Base-by-base conservation (phyloP, 2,329 filamentous ascomycete genomes). In the Aaosphaeria arxii region DNA sequence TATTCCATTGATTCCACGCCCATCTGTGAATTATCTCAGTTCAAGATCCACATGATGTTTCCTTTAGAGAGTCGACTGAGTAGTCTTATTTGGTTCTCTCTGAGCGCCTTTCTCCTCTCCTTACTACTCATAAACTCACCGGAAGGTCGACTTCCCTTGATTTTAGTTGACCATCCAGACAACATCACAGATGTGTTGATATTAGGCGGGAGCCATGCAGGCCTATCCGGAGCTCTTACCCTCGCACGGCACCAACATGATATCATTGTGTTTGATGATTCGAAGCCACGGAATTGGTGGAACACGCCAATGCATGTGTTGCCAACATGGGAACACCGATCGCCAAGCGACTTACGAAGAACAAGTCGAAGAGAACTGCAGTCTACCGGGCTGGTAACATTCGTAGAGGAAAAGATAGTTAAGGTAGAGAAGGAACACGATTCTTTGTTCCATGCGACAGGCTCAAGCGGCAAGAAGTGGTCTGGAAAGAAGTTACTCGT, bases 401-500 rank as follows among this genome's bases (percentile, higher is more conserved):
- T 67, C 39, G 38, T 55, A 11, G 44, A 62, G 11, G 30, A 45
- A 3, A 41, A 29, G 3, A 52, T 68, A 7, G 40, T 35, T 6
- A 51, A 30, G 1, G 41, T 70, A 11, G 50, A 55, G 41, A 54
- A 57, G 31, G 46, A 48, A 11, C 49, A 56, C 1, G 52, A 60
- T 35, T 40, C 39, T 2, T 3, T 11, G 6, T 74, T 73, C 45
- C 55, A 64, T 31, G 67, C 62, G 4, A 53, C 43, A 0, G 79
- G 79, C 48, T 64, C 55, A 0, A 30, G 62, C 0, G 77, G 77
- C 0, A 56, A 61, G 2, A 57, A 51, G 1, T 83, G 74, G 57
- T 57, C 61, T 5, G 79, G 78, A 1, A 71, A 70, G 45, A 83
- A 79, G 49, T 47, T 85, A 1, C 72, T 80, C 1, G 59, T 85